Conservation (phyloP, 2,329 filamentous ascomycete genomes). For the Colletotrichum tofieldiae region DNA sequence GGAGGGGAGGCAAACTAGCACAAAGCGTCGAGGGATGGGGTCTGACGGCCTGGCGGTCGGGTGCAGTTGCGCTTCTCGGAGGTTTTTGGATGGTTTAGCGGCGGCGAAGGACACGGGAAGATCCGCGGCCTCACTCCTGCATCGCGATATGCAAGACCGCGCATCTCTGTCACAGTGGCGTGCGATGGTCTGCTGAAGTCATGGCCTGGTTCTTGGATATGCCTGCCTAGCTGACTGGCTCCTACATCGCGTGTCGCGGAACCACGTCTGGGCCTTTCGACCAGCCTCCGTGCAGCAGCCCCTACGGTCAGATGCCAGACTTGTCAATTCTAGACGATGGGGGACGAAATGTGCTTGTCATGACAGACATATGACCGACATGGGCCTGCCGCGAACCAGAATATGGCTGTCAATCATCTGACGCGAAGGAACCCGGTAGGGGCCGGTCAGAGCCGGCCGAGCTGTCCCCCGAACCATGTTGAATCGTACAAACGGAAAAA, state of each 20-base stretch:
- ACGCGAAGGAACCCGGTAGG: not conserved
- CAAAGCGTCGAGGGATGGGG: constrained; percentile 21
- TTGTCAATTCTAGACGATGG: not conserved
- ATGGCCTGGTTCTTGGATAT: not conserved
- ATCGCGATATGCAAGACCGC: constrained; percentile 6
- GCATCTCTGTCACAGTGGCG: constrained; percentile 9
- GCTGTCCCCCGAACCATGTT: not conserved
- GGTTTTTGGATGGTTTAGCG: not conserved
- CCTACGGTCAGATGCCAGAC: not conserved
- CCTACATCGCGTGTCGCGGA: not conserved
- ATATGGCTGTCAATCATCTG: not conserved
- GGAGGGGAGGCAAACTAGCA: not conserved
- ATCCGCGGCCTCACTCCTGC: not conserved
- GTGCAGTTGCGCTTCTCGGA: constrained; percentile 11
- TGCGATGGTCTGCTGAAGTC: constrained; percentile 10
- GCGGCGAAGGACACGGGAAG: not conserved
- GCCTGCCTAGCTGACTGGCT: not conserved
- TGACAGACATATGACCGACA: constrained; percentile 7
- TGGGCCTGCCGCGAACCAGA: too few species aligned
- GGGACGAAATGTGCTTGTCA: not conserved
- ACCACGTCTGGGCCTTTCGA: not conserved
- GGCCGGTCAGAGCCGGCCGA: not conserved
- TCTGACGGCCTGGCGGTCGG: constrained; percentile 5
- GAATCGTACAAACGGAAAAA: not conserved
- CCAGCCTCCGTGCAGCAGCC: not conserved